phyloP scores from a whole-genome alignment of 148 eudicot genomes.

The Pharnaceum exiguum region DNA sequence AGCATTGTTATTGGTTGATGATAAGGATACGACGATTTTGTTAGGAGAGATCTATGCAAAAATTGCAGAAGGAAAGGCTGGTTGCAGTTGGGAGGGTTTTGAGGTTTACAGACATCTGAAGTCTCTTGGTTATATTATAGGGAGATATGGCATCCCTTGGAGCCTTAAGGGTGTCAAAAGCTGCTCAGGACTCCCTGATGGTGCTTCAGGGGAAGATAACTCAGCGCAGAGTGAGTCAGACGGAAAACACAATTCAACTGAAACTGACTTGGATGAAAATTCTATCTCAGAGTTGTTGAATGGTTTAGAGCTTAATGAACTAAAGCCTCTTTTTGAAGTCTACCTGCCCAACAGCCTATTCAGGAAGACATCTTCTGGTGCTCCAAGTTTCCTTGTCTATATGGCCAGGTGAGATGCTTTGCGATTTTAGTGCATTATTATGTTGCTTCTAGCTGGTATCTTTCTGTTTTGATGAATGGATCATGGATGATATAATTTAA shows the following conservation, averaged over 20 bases:
- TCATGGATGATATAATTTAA: too few species aligned
- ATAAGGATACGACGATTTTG: conserved; percentile 30
- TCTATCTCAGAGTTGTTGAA: conserved; percentile 33
- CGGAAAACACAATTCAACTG: too few species aligned
- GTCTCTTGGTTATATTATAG: conserved; percentile 80
- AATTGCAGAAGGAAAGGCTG: conserved; percentile 44
- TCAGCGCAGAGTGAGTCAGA: too few species aligned
- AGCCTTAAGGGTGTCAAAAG: conserved; percentile 41
- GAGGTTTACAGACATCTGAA: conserved; percentile 72
- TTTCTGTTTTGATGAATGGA: not conserved
- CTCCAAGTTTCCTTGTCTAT: conserved; percentile 61
- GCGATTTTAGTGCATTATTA: not conserved
- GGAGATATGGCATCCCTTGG: conserved; percentile 62
- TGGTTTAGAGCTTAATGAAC: conserved; percentile 43
- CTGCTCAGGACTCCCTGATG: conserved; percentile 16
- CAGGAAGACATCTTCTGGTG: conserved; percentile 78
- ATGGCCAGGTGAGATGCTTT: conserved; percentile 45
- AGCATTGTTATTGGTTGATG: conserved; percentile 50
- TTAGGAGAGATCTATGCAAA: conserved; percentile 56
- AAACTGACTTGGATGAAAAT: conserved; percentile 8
- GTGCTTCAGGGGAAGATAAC: conserved; percentile 8
- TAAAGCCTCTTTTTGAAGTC: conserved; percentile 63
- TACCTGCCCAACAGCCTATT: conserved; percentile 85
- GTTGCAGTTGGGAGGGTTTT: conserved; percentile 75
- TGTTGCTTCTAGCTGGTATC: not conserved